These are phyloP conservation scores for Zychaea mexicana DNA, from an alignment of 371 early-diverging fungal species.

Conservation along the genomic window DNA sequence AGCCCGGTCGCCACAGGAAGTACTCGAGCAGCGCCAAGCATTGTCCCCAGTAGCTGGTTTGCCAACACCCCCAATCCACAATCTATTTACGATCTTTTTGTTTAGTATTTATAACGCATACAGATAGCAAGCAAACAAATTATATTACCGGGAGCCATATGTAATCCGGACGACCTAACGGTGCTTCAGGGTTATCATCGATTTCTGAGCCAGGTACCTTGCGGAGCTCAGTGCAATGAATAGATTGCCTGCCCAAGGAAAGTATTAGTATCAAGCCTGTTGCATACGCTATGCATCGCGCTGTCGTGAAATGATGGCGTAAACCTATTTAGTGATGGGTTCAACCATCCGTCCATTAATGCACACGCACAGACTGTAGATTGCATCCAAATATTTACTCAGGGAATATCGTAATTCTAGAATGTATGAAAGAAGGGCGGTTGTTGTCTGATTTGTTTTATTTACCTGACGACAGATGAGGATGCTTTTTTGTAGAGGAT, in stretches of 20 bases:
- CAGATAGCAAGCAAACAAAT: too few species aligned
- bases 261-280: not conserved
- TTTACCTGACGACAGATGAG: not conserved
- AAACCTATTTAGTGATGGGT: not conserved
- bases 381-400: not conserved
- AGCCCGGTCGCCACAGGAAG: too few species aligned
- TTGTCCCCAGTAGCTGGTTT: too few species aligned
- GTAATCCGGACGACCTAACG: constrained; percentile 5
- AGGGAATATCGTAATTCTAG: too few species aligned
- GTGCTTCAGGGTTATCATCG: not conserved
- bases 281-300: not conserved
- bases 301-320: not conserved
- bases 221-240: constrained; percentile 8
- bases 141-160: constrained; percentile 16
- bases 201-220: constrained; percentile 14
- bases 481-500: not conserved
- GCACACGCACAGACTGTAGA: too few species aligned
- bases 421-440: not conserved
- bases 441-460: not conserved
- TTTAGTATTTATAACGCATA: too few species aligned
- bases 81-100: too few species aligned
- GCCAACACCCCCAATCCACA: too few species aligned
- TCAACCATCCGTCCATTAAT: too few species aligned
- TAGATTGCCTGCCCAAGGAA: not conserved
- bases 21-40: too few species aligned